Conservation (phyloP, 345 rosid species). For the Citrus glauca region DNA sequence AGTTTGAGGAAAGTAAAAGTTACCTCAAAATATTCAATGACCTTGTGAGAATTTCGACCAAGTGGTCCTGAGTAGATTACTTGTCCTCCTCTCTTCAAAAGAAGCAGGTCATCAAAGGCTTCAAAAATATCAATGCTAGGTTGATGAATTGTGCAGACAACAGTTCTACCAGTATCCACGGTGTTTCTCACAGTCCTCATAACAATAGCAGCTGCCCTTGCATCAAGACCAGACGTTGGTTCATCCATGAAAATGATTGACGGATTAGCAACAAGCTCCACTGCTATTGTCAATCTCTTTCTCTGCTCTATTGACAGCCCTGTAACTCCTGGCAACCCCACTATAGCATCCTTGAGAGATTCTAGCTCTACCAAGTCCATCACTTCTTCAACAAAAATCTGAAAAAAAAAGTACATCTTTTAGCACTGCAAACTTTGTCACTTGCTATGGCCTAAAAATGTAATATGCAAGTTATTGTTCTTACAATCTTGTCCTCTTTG, state of each 20-base stretch:
- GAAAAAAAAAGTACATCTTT: not conserved
- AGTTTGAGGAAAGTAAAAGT: not conserved
- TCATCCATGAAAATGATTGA: slow-evolving; percentile 94
- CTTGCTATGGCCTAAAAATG: not conserved
- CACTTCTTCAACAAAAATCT: slow-evolving; percentile 71
- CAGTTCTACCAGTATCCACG: slow-evolving; percentile 84
- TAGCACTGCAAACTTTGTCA: not conserved
- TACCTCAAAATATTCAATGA: slow-evolving; percentile 79
- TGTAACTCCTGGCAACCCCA: slow-evolving; percentile 66
- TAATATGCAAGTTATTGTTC: not conserved
- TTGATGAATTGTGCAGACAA: slow-evolving; percentile 86
- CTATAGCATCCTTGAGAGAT: slow-evolving; percentile 56
- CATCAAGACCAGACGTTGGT: slow-evolving; percentile 90
- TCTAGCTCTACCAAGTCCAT: slow-evolving; percentile 62
- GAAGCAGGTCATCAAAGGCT: slow-evolving; percentile 77
- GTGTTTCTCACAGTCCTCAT: slow-evolving; percentile 94
- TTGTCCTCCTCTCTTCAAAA: slow-evolving; percentile 92
- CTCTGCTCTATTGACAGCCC: slow-evolving; percentile 87
- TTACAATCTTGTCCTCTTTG: slow-evolving; percentile 75
- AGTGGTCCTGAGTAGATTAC: slow-evolving; percentile 72
- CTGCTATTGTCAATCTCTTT: slow-evolving; percentile 79
- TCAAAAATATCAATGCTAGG: slow-evolving; percentile 88
- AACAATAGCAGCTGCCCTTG: slow-evolving; percentile 85
- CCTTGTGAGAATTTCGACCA: slow-evolving; percentile 57
- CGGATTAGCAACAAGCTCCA: slow-evolving; percentile 80